These are phyloP conservation scores for Haplosporangium sp. DNA, from an alignment of 371 early-diverging fungal genomes.

Conservation along the genomic window DNA sequence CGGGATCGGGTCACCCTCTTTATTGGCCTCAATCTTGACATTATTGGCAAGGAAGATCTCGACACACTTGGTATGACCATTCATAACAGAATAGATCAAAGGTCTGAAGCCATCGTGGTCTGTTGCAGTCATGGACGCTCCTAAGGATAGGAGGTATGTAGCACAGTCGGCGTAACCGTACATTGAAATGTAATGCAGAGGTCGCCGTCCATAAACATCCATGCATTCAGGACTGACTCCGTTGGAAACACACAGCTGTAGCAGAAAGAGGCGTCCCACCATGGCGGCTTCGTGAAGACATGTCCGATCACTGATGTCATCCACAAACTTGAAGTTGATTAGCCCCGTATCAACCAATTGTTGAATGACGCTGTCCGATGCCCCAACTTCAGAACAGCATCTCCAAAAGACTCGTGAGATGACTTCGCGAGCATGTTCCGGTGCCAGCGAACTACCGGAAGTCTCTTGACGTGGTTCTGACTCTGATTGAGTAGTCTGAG, in stretches of 20 bases:
- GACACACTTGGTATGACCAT: conserved; percentile 82
- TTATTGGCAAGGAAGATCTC: conserved; percentile 74
- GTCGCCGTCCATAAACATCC: conserved; percentile 91
- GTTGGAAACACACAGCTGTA: conserved; percentile 68
- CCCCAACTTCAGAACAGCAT: conserved; percentile 78
- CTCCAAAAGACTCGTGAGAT: conserved; percentile 86
- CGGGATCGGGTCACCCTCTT: conserved; percentile 71
- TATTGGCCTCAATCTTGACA: conserved; percentile 74
- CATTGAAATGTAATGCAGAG: conserved; percentile 94
- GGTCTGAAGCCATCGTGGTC: conserved; percentile 94
- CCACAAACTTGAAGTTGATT: conserved; percentile 82
- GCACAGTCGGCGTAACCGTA: conserved; percentile 83
- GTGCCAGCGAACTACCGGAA: conserved; percentile 5
- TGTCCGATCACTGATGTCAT: conserved; percentile 92
- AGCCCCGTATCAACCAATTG: conserved; percentile 69
- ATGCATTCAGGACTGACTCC: conserved; percentile 72
- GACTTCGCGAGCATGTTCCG: conserved; percentile 58
- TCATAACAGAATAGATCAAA: conserved; percentile 85
- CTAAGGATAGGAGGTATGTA: conserved; percentile 68
- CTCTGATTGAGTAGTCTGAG: conserved; percentile 1
- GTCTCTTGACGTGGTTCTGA: background rate
- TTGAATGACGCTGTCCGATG: conserved; percentile 62
- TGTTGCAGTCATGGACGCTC: conserved; percentile 69
- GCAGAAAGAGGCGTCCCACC: conserved; percentile 71
- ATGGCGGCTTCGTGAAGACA: conserved; percentile 92